Evolutionary conservation across 2,329 filamentous ascomycete genomes (phyloP).

Genomic region (Cryphonectria nitschkei): DNA sequence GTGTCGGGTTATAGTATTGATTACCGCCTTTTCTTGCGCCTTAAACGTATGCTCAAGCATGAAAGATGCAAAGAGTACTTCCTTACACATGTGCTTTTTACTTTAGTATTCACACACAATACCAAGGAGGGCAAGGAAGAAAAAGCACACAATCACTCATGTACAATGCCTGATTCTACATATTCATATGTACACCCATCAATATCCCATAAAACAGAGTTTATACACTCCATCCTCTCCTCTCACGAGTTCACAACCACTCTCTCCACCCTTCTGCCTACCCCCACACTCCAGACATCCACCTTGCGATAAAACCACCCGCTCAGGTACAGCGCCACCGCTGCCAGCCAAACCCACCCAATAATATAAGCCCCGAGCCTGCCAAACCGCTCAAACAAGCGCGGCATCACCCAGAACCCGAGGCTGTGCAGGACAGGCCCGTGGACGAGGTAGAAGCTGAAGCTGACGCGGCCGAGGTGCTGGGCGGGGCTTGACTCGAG

Average conservation of each 20-base stretch:
- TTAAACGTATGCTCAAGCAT: too few species aligned
- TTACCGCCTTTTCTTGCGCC: too few species aligned
- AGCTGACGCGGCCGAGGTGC: slow-evolving; percentile 45
- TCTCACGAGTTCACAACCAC: slow-evolving; percentile 34
- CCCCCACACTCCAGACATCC: slow-evolving; percentile 42
- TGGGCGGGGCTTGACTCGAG: slow-evolving; percentile 41
- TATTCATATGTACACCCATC: neutral
- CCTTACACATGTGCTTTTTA: too few species aligned
- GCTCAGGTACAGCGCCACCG: slow-evolving; percentile 40
- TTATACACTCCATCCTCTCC: neutral
- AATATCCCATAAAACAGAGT: neutral
- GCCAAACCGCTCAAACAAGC: slow-evolving; percentile 44
- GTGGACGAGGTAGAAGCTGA: slow-evolving; percentile 48
- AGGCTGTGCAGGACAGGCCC: slow-evolving; percentile 36
- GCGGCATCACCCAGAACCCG: slow-evolving; percentile 42
- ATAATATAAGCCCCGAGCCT: slow-evolving; percentile 36
- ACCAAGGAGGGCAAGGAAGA: neutral
- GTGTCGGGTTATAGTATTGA: too few species aligned
- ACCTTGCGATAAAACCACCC: slow-evolving; percentile 43
- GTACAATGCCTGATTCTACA: neutral
- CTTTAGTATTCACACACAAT: neutral
- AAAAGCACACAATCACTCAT: neutral
- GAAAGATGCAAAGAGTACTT: too few species aligned
- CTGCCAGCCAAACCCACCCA: slow-evolving; percentile 39
- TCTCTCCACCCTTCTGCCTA: slow-evolving; percentile 43